phyloP scores from a whole-genome alignment of 169 alveolate genomes.

The Babesia bovis region DNA sequence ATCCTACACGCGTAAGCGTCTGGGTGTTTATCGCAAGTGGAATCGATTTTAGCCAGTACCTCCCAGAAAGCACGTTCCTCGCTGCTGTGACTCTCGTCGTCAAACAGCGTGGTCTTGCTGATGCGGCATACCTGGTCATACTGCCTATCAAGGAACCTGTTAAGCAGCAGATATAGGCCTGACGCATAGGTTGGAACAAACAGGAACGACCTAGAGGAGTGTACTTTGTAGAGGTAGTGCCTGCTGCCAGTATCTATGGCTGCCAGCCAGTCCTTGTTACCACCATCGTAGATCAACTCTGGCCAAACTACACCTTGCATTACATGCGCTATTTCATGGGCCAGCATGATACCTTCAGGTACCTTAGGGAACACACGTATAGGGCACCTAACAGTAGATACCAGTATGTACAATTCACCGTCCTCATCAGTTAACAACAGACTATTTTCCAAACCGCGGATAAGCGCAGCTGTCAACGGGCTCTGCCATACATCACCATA shows the following conservation, averaged over 20 bases:
- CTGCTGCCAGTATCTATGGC: constrained; percentile 57
- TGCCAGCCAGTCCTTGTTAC: constrained; percentile 50
- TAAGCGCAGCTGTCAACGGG: constrained; percentile 59
- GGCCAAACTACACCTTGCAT: constrained; percentile 66
- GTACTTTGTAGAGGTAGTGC: constrained; percentile 67
- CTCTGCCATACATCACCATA: constrained; percentile 63
- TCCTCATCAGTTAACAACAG: constrained; percentile 59
- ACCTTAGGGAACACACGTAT: constrained; percentile 56
- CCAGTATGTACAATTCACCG: constrained; percentile 56
- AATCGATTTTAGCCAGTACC: constrained; percentile 46
- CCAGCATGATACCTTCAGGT: constrained; percentile 15
- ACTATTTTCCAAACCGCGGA: constrained; percentile 65
- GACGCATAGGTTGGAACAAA: constrained; percentile 60
- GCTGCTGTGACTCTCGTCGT: constrained; percentile 36
- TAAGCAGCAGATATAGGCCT: constrained; percentile 55
- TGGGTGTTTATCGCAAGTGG: constrained; percentile 54
- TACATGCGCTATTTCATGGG: constrained; percentile 22
- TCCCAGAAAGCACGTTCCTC: constrained; percentile 61
- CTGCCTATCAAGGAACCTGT: constrained; percentile 66
- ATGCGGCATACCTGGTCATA: constrained; percentile 69
- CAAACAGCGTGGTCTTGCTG: constrained; percentile 46
- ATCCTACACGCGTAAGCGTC: constrained; percentile 67
- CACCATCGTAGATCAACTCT: constrained; percentile 62
- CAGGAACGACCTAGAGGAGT: constrained; percentile 58
- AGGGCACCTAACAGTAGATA: constrained; percentile 60